Evolutionary conservation across 768 basidiomycete genomes (phyloP).

Genomic region (Leccinum aurantiacum): DNA sequence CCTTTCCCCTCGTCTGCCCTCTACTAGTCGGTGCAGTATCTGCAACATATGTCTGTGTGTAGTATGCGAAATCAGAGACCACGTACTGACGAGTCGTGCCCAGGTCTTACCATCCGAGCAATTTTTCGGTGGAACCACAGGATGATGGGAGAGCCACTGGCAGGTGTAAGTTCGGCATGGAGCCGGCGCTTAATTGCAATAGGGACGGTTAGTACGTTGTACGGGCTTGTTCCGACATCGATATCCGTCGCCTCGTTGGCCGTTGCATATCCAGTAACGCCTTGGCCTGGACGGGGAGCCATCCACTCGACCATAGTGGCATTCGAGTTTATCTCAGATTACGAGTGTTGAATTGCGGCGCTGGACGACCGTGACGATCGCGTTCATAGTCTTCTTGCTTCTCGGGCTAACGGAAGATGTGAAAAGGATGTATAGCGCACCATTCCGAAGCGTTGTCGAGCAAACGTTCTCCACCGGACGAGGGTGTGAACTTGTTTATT

Average conservation of each 20-base stretch:
- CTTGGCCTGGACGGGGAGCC: conserved; percentile 25
- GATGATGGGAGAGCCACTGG: neutral
- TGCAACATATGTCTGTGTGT: conserved; percentile 37
- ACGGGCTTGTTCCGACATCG: conserved; percentile 16
- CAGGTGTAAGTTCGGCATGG: conserved; percentile 2
- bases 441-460: conserved; percentile 1
- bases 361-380: conserved; percentile 16
- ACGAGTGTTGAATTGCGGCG: conserved; percentile 16
- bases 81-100: neutral
- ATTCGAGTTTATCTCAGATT: neutral
- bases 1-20: conserved; percentile 45
- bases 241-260: conserved; percentile 7
- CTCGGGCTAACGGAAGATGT: conserved; percentile 20
- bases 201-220: conserved; percentile 8
- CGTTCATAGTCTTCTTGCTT: conserved; percentile 15
- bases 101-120: conserved; percentile 14
- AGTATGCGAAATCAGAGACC: neutral
- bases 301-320: conserved; percentile 20
- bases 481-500: conserved; percentile 1
- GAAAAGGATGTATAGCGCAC: conserved; percentile 13
- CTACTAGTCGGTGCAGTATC: conserved; percentile 47
- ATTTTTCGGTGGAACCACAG: conserved; percentile 1
- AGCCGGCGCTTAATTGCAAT: conserved; percentile 16
- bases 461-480: neutral
- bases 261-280: conserved; percentile 4